These are phyloP conservation scores for Wickerhamiella dianesei DNA, from an alignment of 805 yeast species.

Conservation along the genomic window DNA sequence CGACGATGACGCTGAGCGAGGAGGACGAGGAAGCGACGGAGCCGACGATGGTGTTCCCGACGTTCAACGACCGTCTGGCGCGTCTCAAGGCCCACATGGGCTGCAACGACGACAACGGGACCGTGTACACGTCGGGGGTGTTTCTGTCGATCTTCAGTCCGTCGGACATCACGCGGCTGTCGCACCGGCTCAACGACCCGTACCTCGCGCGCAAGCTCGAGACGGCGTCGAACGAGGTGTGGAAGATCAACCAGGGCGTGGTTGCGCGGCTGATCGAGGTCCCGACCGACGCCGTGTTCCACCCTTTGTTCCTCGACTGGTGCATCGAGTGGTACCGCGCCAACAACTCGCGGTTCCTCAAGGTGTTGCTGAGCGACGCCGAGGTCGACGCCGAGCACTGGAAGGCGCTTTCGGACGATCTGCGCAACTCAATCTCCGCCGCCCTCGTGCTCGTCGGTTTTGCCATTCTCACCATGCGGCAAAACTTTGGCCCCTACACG, in stretches of 20 bases:
- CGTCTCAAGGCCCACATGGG: neutral
- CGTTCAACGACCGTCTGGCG: neutral
- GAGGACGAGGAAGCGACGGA: neutral
- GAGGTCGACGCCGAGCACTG: neutral
- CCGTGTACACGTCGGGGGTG: neutral
- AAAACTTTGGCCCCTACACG: neutral
- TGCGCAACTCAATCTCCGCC: neutral
- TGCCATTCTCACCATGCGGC: neutral
- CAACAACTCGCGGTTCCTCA: neutral
- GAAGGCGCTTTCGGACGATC: neutral
- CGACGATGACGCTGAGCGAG: neutral
- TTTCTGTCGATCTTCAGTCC: neutral
- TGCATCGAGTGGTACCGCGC: neutral
- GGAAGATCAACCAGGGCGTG: neutral
- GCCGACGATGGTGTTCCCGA: neutral
- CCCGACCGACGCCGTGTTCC: neutral
- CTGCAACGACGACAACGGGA: neutral
- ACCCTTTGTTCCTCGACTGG: neutral
- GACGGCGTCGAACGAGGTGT: neutral
- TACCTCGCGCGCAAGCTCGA: neutral
- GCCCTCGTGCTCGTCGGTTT: neutral
- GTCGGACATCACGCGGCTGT: neutral
- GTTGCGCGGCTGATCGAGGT: neutral
- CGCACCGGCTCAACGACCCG: neutral
- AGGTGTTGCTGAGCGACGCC: neutral